These are phyloP conservation scores for Didymella lethalis DNA, from an alignment of 2,329 filamentous ascomycete species.

Conservation along the genomic window DNA sequence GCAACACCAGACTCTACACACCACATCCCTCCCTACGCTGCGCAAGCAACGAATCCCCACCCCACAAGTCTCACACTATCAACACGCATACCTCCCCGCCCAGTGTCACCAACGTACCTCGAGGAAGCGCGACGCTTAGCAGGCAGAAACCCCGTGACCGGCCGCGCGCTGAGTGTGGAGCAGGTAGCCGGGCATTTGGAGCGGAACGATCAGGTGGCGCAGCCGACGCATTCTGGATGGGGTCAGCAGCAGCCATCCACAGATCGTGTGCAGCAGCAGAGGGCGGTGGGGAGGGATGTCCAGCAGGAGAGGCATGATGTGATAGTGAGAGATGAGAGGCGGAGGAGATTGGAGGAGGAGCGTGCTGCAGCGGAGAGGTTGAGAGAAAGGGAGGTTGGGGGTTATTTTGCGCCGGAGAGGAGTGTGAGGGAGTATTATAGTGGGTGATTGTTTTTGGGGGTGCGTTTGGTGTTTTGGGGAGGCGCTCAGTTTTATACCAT, in stretches of 20 bases:
- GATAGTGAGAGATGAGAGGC: neutral
- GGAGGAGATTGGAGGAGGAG: neutral
- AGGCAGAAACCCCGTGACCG: constrained; percentile 4
- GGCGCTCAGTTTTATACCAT: no score
- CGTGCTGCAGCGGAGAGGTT: neutral
- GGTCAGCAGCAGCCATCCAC: neutral
- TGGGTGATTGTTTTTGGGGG: neutral
- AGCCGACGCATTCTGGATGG: neutral
- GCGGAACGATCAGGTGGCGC: neutral
- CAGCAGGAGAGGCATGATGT: neutral
- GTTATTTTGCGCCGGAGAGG: constrained; percentile 5
- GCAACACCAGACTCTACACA: neutral
- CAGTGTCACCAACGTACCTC: neutral
- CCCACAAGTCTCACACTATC: neutral
- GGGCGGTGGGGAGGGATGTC: neutral
- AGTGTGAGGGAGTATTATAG: constrained; percentile 8
- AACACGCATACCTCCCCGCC: neutral
- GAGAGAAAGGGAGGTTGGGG: neutral
- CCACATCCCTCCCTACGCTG: neutral
- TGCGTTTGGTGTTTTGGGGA: no score
- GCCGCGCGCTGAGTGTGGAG: neutral
- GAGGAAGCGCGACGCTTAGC: neutral
- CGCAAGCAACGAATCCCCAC: neutral
- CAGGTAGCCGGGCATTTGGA: neutral
- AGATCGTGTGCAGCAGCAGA: neutral